Conservation (phyloP, 106 monocot species). For the Dendrobium officinale region DNA sequence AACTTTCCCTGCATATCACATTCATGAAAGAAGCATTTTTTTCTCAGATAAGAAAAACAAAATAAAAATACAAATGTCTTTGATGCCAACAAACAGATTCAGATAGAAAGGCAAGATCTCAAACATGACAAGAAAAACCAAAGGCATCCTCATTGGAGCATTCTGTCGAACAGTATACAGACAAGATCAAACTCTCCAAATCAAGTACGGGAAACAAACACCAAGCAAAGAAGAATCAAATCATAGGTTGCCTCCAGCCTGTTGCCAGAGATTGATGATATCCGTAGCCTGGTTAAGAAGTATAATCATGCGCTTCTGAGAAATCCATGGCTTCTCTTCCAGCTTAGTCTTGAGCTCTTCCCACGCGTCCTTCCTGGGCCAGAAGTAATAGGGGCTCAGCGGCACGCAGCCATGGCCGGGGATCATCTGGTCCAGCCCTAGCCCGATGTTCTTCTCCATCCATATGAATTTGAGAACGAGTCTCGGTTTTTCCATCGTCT, state of each 20-base stretch:
- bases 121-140: neutral
- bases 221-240: neutral
- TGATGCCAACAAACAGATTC: neutral
- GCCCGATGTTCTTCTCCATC: slow-evolving; percentile 45
- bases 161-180: neutral
- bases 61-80: no score
- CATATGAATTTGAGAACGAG: slow-evolving; percentile 33
- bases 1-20: no score
- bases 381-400: slow-evolving; percentile 59
- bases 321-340: slow-evolving; percentile 48
- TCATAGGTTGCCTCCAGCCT: slow-evolving; percentile 41
- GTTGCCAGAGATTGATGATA: slow-evolving; percentile 71
- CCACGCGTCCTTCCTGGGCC: slow-evolving; percentile 73
- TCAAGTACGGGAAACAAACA: neutral
- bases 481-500: slow-evolving; percentile 31
- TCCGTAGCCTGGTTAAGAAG: slow-evolving; percentile 68
- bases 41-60: no score
- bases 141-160: neutral
- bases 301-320: slow-evolving; percentile 55
- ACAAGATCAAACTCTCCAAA: neutral
- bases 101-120: neutral
- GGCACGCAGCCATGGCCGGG: slow-evolving; percentile 39
- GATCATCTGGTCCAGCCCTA: slow-evolving; percentile 45
- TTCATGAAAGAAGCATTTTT: no score
- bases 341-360: slow-evolving; percentile 59